Evolutionary conservation across 2,329 filamentous ascomycete genomes (phyloP), one percentile per base, ranked within the genome.

Genomic region (Ilyonectria destructans): DNA sequence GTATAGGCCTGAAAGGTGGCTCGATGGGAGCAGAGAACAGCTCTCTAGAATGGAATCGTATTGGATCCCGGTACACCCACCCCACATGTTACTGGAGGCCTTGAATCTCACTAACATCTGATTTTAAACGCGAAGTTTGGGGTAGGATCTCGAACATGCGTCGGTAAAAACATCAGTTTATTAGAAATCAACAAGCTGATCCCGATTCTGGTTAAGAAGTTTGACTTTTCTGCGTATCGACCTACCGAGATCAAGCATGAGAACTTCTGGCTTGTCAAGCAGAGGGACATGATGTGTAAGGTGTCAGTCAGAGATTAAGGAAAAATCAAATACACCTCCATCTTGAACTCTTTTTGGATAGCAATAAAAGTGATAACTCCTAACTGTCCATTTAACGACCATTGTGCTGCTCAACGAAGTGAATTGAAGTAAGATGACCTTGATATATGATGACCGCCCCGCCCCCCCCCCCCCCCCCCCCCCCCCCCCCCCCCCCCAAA

Each of bases 141-240:
- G 2, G 90, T 90, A 77, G 91, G 91, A 0, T 86, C 88, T 8
- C 82, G 91, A 74, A 93, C 91, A 5, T 93, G 91, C 75, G 91
- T 84, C 82, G 92, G 92, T 51, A 90, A 88, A 84, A 90, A 90
- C 71, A 90, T 90, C 58, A 87, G 85, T 67, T 72, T 90, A 74
- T 71, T 90, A 71, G 88, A 90, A 82, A 88, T 90, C 59, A 89
- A 90, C 77, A 90, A 90, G 82, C 71, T 90, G 55, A 85, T 89
- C 40, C 88, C 88, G 1, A 35, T 64, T 6, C 31, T 68, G 13
- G 40, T 64, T 4, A 54, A 31, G 17, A 56, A 59, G 10, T 68
- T 64, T 37, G 65, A 68, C 21, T 68, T 68, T 57, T 12, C n/a
- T 5, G 29, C n/a, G 13, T 8, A 2, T 6, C n/a, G 33, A 4